Evolutionary conservation across 768 basidiomycete species (phyloP), one percentile per base, ranked within the genome.

Genomic region (Steccherinum ochraceum): DNA sequence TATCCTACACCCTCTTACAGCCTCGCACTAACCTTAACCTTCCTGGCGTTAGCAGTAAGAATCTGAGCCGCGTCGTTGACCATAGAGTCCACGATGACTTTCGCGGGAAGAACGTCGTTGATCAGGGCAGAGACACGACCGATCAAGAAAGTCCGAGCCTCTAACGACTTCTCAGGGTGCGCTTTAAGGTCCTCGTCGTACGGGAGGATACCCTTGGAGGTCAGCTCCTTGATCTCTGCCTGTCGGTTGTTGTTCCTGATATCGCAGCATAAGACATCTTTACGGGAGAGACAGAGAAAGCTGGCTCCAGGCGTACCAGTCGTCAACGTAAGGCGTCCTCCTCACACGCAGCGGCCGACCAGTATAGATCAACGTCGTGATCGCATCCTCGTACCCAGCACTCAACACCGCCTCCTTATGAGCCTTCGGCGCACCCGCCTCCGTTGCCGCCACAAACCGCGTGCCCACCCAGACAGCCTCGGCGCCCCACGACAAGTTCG

Each of bases 401-500:
- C 72, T 77, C 46, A 89, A 52, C 18, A 91, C 64, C 52, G 83
- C 76, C 7, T 93, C 84, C 70, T 95, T 95, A 72, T 95, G 93
- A 53, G 75, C 76, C 65, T 84, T 84, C 2, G 90, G 86, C 11
- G 92, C 93, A 42, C 76, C 77, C 26, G 93, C 92, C 65, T 94
- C 91, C 3, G 68, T 75, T 13, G 80, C 72, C 12, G 93, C 91
- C 21, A 94, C 92, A 61, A 95, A 94, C 43, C 93, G 80, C 61
- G 61, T 72, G 47, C 63, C 56, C 27, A 80, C 84, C 78, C 73
- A 88, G 49, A 93, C 91, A 27, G 76, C 93, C 58, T 91, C 78
- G 30, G 93, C 93, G 55, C 93, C 93, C 81, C 87, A 94, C 58
- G 83, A 75, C 49, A 97, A 67, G 61, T 93, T 91, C 13, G 93